phyloP scores from a whole-genome alignment of 176 grass and related monocot genomes.

The Coix lacrymajobi region DNA sequence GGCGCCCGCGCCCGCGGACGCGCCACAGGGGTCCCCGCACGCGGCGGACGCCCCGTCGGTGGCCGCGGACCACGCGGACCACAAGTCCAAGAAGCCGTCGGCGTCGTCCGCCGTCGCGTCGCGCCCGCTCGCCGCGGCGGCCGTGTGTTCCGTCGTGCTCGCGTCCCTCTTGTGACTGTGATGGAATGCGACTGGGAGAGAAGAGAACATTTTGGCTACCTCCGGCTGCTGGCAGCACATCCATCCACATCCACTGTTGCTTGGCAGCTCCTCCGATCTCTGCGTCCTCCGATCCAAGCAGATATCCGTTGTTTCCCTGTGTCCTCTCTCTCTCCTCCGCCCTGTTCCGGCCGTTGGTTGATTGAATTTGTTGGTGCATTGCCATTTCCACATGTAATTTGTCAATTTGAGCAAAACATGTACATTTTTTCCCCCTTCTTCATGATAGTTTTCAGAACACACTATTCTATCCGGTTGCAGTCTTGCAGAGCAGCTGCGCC shows the following conservation, averaged over 20 bases:
- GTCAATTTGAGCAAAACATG: constrained; percentile 14
- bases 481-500: background rate
- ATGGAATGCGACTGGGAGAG: background rate
- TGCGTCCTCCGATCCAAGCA: background rate
- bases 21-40: background rate
- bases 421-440: background rate
- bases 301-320: background rate
- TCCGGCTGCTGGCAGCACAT: background rate
- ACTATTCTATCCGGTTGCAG: background rate
- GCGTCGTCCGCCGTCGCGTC: background rate
- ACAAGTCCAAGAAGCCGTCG: constrained; percentile 53
- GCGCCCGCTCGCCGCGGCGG: constrained; percentile 18
- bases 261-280: background rate
- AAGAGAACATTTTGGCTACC: background rate
- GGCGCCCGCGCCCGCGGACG: background rate
- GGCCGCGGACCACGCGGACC: constrained; percentile 27
- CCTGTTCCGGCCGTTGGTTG: background rate
- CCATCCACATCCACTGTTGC: background rate
- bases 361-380: background rate
- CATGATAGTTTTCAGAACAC: background rate
- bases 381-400: background rate
- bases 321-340: background rate
- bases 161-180: constrained; percentile 29
- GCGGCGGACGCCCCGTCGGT: constrained; percentile 37
- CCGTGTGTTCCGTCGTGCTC: constrained; percentile 21